phyloP scores from a whole-genome alignment of 257 asterid species.

The Fraxinus quadrangulata region DNA sequence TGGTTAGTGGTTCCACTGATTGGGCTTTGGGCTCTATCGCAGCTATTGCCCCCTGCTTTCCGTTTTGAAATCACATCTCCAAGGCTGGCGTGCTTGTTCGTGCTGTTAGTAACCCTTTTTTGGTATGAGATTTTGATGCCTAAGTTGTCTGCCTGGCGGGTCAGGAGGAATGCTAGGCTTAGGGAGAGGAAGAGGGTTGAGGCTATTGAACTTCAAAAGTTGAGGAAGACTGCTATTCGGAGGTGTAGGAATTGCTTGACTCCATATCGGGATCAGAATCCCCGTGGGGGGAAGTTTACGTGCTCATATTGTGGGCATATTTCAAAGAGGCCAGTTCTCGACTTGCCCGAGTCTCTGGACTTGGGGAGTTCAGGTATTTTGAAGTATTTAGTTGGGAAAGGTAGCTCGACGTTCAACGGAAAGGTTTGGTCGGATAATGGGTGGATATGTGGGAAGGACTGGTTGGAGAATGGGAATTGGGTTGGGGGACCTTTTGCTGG shows the following conservation, averaged over 20 bases:
- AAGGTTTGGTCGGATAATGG: conserved; percentile 84
- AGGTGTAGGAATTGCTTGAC: conserved; percentile 95
- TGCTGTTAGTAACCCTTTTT: conserved; percentile 72
- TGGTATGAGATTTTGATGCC: conserved; percentile 99
- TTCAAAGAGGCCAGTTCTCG: conserved; percentile 90
- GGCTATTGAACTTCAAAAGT: conserved; percentile 84
- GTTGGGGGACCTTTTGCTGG: conserved; percentile 61
- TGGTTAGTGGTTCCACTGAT: conserved; percentile 47
- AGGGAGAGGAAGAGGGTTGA: conserved; percentile 80
- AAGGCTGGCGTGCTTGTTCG: conserved; percentile 72
- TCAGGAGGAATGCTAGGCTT: conserved; percentile 63
- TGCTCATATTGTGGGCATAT: conserved; percentile 97
- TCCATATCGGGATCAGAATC: conserved; percentile 90
- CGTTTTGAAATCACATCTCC: conserved; percentile 53
- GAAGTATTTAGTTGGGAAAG: conserved; percentile 79
- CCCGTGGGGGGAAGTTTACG: conserved; percentile 96
- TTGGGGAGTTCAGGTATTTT: conserved; percentile 79
- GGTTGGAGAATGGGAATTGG: conserved; percentile 83
- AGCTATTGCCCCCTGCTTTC: conserved; percentile 91
- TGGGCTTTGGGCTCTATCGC: conserved; percentile 93
- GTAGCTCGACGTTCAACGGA: conserved; percentile 79
- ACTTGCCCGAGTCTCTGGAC: conserved; percentile 78
- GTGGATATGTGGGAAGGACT: conserved; percentile 93
- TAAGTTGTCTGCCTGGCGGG: conserved; percentile 78
- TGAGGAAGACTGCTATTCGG: conserved; percentile 90